Evolutionary conservation across 352 stramenopile species (phyloP).

Genomic region (Halophytophthora polymorphica): DNA sequence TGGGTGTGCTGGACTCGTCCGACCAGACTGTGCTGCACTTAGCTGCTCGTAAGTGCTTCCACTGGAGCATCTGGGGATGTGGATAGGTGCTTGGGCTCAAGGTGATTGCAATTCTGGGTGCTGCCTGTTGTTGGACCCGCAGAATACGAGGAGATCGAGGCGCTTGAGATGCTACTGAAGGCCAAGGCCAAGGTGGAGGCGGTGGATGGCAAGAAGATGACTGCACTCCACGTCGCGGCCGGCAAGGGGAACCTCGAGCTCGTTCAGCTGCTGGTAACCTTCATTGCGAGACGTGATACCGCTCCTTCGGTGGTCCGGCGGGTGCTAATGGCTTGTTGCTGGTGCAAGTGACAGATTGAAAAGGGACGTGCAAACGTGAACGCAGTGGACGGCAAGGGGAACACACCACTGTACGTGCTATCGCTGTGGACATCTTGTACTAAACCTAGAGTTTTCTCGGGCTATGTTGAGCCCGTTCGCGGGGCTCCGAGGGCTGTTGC

Average conservation of each 20-base stretch:
- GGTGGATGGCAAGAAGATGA: conserved; percentile 73
- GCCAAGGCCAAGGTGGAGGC: conserved; percentile 65
- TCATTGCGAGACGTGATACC: too few relatives aligned
- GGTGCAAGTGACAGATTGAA: conserved; percentile 28
- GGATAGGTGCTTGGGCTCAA: too few relatives aligned
- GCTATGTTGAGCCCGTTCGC: too few relatives aligned
- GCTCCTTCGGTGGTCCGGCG: background rate
- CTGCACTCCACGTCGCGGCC: conserved; percentile 57
- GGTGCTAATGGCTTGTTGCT: background rate
- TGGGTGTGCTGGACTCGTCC: conserved; percentile 55
- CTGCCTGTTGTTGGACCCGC: background rate
- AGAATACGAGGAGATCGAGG: conserved; percentile 69
- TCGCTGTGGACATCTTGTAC: background rate
- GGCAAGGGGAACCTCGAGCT: conserved; percentile 65
- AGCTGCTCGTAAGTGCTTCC: conserved; percentile 41
- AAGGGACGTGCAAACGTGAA: conserved; percentile 58
- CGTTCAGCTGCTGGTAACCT: conserved; percentile 44
- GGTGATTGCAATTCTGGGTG: too few relatives aligned
- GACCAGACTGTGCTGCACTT: conserved; percentile 69
- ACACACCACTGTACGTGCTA: conserved; percentile 55
- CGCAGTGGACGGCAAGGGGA: conserved; percentile 59
- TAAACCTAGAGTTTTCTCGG: too few relatives aligned
- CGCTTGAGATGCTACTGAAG: conserved; percentile 53
- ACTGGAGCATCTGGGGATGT: too few relatives aligned
- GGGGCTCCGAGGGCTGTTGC: too few relatives aligned